Conservation (phyloP, 2,329 filamentous ascomycete species). For the Ploettnerulaceae sp. region DNA sequence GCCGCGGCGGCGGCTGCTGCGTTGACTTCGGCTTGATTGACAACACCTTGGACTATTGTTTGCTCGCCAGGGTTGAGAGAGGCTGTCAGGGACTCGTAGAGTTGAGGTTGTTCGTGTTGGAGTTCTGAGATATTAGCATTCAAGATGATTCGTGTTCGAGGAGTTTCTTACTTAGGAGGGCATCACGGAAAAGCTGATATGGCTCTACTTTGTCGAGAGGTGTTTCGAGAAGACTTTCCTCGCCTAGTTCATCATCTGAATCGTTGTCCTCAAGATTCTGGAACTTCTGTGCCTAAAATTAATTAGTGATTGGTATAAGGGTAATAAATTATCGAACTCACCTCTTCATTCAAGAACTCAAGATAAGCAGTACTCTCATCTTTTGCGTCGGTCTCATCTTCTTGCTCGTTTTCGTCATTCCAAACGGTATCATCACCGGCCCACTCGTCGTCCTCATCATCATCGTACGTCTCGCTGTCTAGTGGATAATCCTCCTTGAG, state of each 20-base stretch:
- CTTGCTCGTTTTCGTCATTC: conserved; percentile 60
- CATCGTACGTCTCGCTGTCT: conserved; percentile 55
- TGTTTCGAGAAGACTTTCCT: conserved; percentile 91
- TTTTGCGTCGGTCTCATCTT: conserved; percentile 35
- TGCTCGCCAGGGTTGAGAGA: conserved; percentile 79
- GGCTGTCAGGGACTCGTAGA: conserved; percentile 76
- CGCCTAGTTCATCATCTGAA: conserved; percentile 83
- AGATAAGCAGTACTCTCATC: conserved; percentile 80
- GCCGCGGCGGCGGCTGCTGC: conserved; percentile 23
- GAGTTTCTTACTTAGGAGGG: conserved; percentile 66
- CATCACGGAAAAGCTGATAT: conserved; percentile 80
- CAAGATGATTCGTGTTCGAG: not conserved
- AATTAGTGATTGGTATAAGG: conserved; percentile 4
- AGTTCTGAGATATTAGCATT: conserved; percentile 52
- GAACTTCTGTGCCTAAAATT: conserved; percentile 73
- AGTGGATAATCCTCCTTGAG: conserved; percentile 81
- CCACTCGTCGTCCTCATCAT: conserved; percentile 69
- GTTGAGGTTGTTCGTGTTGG: conserved; percentile 84
- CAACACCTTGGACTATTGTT: conserved; percentile 70
- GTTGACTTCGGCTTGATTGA: conserved; percentile 40
- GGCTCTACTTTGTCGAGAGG: conserved; percentile 94
- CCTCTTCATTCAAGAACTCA: conserved; percentile 92
- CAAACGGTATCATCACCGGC: conserved; percentile 78
- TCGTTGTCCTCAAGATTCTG: conserved; percentile 62
- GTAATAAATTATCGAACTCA: conserved; percentile 35